Evolutionary conservation across 1,284 basidiomycete genomes (phyloP).

Genomic region (Ganoderma resinaceum): DNA sequence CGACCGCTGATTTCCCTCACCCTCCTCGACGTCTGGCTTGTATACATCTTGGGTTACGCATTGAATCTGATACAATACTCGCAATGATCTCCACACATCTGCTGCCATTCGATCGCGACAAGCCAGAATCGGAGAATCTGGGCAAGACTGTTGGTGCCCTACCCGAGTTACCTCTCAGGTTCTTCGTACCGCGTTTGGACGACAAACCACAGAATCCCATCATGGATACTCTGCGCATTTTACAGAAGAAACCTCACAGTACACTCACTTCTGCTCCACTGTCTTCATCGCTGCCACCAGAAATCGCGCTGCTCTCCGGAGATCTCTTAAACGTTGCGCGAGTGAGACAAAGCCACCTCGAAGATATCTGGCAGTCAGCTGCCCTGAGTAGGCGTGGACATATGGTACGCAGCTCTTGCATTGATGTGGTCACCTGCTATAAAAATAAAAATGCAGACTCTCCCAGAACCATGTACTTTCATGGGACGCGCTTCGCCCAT

Average conservation of each 20-base stretch:
- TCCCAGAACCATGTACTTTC: constrained; percentile 52
- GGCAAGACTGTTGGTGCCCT: constrained; percentile 19
- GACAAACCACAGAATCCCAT: constrained; percentile 82
- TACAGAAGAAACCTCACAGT: constrained; percentile 17
- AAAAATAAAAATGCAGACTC: constrained; percentile 1
- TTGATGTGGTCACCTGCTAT: background rate
- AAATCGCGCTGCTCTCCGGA: constrained; percentile 22
- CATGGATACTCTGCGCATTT: constrained; percentile 57
- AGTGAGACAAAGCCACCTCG: constrained; percentile 1
- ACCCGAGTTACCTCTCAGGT: constrained; percentile 45
- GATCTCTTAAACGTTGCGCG: constrained; percentile 16
- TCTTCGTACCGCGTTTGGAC: constrained; percentile 63
- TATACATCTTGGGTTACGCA: background rate
- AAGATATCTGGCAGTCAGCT: constrained; percentile 25
- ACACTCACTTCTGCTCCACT: background rate
- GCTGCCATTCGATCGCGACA: background rate
- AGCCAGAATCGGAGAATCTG: background rate
- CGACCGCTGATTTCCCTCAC: background rate
- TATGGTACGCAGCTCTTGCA: constrained; percentile 18
- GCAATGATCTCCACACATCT: background rate
- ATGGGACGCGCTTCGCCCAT: constrained; percentile 63
- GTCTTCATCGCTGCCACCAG: constrained; percentile 12
- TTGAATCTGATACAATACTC: background rate
- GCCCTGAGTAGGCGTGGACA: constrained; percentile 17
- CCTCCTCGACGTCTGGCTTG: background rate